Evolutionary conservation across 2,329 filamentous ascomycete species (phyloP).

Genomic region (Claviceps humidiphila): DNA sequence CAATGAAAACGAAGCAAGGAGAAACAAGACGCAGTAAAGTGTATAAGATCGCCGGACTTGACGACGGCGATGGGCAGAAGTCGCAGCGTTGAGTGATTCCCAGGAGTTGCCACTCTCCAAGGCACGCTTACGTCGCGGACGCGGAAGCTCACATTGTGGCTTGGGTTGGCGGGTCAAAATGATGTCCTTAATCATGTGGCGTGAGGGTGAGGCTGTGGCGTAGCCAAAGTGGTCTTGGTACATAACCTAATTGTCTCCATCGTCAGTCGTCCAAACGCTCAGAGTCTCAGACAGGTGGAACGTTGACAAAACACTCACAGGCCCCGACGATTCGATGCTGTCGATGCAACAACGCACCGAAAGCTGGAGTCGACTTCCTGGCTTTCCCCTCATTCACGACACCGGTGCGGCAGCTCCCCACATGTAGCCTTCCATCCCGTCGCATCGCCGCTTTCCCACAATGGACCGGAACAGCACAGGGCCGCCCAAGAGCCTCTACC

Average conservation of each 20-base stretch:
- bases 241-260: no score
- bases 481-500: constrained; percentile 53
- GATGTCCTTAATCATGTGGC: no score
- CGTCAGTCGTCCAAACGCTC: background rate
- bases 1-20: background rate
- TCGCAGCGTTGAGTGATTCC: no score
- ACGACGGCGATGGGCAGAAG: constrained; percentile 5
- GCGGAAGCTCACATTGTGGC: no score
- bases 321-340: background rate
- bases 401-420: constrained; percentile 6
- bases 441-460: constrained; percentile 12
- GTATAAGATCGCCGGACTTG: background rate
- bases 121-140: no score
- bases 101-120: no score
- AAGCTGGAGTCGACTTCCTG: background rate
- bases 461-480: constrained; percentile 33
- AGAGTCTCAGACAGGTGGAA: background rate
- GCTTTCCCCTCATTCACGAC: background rate
- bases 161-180: no score
- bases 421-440: constrained; percentile 18
- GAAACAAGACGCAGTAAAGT: background rate
- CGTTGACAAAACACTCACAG: no score
- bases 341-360: background rate
- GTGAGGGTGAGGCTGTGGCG: no score
- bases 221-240: no score